Evolutionary conservation across 371 early-diverging fungal species (phyloP), one percentile per base, ranked within the genome.

Genomic region (Fennellomyces sp.): DNA sequence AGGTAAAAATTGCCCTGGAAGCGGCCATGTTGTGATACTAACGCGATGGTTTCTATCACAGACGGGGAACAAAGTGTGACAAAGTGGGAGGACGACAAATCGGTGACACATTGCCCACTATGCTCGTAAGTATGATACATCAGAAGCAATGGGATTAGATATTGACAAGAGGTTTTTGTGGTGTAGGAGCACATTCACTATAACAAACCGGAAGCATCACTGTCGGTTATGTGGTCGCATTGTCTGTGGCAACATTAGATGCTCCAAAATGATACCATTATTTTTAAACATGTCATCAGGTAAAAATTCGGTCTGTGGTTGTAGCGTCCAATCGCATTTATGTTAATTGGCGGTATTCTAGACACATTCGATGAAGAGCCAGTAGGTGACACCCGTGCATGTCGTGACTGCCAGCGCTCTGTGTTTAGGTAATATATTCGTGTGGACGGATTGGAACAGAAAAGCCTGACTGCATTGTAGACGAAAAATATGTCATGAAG

Each of bases 151-250:
- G 17, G 4, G 17, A 31, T 1, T 29, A 23, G 12, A 45, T 13
- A 19, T 19, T 42, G 28, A 28, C 30, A 52, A n/a, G 3, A n/a
- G 12, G 23, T 1, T 31, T 69, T 1, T 62, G 56, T 28, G n/a
- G 58, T 21, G 57, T 63, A 74, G 83, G 52, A 58, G 76, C 30
- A 30, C 50, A 6, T 81, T 81, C 59, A 76, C 78, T 0, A 38
- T 87, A 4, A 71, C 82, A 2, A 76, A 87, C 55, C 85, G 92
- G 25, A 85, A 88, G 27, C 93, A 93, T 52, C 93, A 93, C 62
- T 93, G 93, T 64, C 83, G 93, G 6, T 60, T 92, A 10, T 93
- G 93, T 58, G 93, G 93, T 5, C 79, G 85, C 13, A 82, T 91
- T 5, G 79, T 91, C 5, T 92, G 92, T 66, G 88, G 83, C 11